Evolutionary conservation across 805 yeast genomes (phyloP).

Genomic region (Candida palmyrensis): DNA sequence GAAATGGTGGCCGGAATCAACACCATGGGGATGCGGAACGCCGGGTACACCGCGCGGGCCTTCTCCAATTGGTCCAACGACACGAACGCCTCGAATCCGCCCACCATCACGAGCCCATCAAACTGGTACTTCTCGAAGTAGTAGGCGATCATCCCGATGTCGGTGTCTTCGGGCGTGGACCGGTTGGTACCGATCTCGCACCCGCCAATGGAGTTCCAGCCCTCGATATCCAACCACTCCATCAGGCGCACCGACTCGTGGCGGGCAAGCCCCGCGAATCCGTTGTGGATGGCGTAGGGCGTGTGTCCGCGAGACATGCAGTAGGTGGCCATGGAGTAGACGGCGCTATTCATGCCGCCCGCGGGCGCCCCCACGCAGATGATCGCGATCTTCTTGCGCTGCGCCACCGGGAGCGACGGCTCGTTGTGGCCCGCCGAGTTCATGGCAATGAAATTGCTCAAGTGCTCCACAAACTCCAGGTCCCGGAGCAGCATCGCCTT

Average conservation of each 20-base stretch:
- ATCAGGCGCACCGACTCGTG: conserved; percentile 78
- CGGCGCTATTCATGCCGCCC: conserved; percentile 91
- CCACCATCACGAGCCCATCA: conserved; percentile 87
- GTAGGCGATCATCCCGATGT: conserved; percentile 87
- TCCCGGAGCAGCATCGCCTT: conserved; percentile 86
- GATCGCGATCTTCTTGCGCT: conserved; percentile 73
- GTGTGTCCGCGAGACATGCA: conserved; percentile 87
- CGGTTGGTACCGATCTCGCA: conserved; percentile 97
- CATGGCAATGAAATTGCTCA: conserved; percentile 65
- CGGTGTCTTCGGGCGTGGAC: conserved; percentile 68
- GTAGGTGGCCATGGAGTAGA: conserved; percentile 84
- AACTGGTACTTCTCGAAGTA: conserved; percentile 84
- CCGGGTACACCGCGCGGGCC: conserved; percentile 76
- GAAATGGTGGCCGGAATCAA: conserved; percentile 94
- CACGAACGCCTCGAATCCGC: conserved; percentile 96
- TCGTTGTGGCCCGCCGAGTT: conserved; percentile 63
- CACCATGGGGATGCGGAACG: conserved; percentile 91
- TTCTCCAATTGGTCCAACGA: conserved; percentile 76
- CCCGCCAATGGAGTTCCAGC: conserved; percentile 89
- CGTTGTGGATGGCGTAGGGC: conserved; percentile 88
- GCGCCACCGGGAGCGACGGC: conserved; percentile 51
- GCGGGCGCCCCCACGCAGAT: conserved; percentile 97
- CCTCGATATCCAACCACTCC: conserved; percentile 81
- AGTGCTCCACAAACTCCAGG: conserved; percentile 79
- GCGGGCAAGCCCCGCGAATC: conserved; percentile 86